Evolutionary conservation across 345 rosid genomes (phyloP), one percentile per base, ranked within the genome.

Genomic region (Clarkia xantiana): DNA sequence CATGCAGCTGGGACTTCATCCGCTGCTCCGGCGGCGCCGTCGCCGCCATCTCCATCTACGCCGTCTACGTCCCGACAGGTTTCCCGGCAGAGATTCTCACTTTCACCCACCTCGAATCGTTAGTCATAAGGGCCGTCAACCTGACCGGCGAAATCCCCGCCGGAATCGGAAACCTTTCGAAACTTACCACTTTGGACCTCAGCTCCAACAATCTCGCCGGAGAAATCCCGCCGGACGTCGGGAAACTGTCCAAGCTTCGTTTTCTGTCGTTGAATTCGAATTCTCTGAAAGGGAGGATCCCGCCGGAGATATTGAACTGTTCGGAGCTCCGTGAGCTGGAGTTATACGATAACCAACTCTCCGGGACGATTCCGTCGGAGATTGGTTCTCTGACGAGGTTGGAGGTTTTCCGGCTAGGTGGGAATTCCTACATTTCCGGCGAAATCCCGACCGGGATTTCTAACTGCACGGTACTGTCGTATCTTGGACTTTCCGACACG

Each of bases 401-500:
- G 52, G 67, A 74, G 69, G 71, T 55, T 22, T 64, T 82, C 23
- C 78, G 91, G 12, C 77, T 72, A 0, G 91, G 91, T 2, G 91
- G 91, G 25, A 82, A 82, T 46, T 44, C 59, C n/a, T 77, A 71
- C 55, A 64, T 82, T 44, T 63, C 23, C 11, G 81, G 91, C 42
- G 76, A 72, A 51, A 72, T 82, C 44, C 91, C 91, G 17, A 49
- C 42, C 64, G 69, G 70, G 72, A 68, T 82, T 57, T 66, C 79
- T 11, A 72, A 67, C 72, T 82, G 91, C 67, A 66, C 55, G 20
- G 40, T 42, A 10, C 67, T 82, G 10, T 38, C 50, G 12, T 61
- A 63, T 58, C 61, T 82, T 43, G 91, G 91, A 15, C 82, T 82
- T 14, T 82, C 91, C 13, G 91, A 82, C 47, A 78, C 91, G 0